These are phyloP conservation scores for Russula abietina DNA, from an alignment of 768 basidiomycete species.

Conservation along the genomic window DNA sequence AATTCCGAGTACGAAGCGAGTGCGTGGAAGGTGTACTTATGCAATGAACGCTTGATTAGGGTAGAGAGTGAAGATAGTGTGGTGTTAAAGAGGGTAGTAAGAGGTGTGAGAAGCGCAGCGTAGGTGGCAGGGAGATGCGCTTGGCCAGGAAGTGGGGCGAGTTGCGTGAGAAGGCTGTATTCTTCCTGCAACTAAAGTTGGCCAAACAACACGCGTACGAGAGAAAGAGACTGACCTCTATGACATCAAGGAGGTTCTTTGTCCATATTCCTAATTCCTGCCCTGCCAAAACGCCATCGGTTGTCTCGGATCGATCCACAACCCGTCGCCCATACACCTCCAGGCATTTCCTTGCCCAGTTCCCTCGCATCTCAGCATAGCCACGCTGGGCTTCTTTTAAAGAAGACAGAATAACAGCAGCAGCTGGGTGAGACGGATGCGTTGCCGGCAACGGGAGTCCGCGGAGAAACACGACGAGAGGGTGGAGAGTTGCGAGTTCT, in stretches of 20 bases:
- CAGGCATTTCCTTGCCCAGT: conserved; percentile 68
- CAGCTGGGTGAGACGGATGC: conserved; percentile 78
- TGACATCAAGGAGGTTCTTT: conserved; percentile 54
- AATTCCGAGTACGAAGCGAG: conserved; percentile 62
- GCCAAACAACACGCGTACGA: too few species aligned
- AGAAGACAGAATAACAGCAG: conserved; percentile 54
- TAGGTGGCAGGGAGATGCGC: conserved; percentile 53
- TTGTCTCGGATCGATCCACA: conserved; percentile 62
- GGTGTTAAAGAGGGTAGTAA: conserved; percentile 59
- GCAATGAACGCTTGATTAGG: conserved; percentile 70
- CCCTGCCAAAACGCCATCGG: conserved; percentile 60
- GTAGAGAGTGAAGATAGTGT: conserved; percentile 56
- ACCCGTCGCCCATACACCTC: conserved; percentile 65
- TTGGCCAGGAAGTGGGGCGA: conserved; percentile 53
- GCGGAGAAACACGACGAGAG: conserved; percentile 64
- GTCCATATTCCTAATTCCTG: conserved; percentile 71
- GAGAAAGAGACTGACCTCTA: conserved; percentile 46
- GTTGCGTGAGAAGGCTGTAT: conserved; percentile 54
- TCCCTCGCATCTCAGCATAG: conserved; percentile 81
- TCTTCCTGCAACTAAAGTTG: conserved; percentile 46
- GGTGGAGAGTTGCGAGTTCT: conserved; percentile 48
- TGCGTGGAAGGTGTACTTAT: conserved; percentile 75
- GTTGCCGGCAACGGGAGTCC: conserved; percentile 70
- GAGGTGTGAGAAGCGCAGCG: conserved; percentile 53
- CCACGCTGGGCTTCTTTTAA: conserved; percentile 74